Base-by-base conservation (phyloP, 2,329 filamentous ascomycete species). In the Aspergillus thermomutatus region DNA sequence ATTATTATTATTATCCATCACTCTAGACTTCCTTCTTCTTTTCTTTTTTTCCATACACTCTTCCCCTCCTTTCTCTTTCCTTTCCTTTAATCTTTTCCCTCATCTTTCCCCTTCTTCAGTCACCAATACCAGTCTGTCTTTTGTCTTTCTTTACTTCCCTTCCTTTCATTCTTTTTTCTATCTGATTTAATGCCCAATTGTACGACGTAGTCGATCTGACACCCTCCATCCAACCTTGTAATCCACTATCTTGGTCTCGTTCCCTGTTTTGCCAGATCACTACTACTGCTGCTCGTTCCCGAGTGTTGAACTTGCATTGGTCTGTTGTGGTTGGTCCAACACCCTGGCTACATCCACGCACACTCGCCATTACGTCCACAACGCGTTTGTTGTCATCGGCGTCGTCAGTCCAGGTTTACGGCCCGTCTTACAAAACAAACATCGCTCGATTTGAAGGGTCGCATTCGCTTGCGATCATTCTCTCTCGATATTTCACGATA, bases 341-440 rank as follows among this genome's bases (percentile, higher is more conserved):
- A 64, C 56, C 51, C 52, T 59, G 57, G 58, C 61, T 56, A 52
- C 56, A 60, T 57, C 53, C 56, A 59, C 57, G 58, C 43, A 54
- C 27, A 50, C 21, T 50, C 41, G 46, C 56, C 60, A 45, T 51
- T 57, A 55, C 58, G 54, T 53, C 60, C 55, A 56, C 59, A 55
- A 58, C 60, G 56, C 60, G 60, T 63, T 62, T 57, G 57, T 62
- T 63, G 59, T 63, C 52, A 34, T 52, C 54, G 47, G 48, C 60
- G 52, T 52, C 54, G 56, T 46, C 45, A 40, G 25, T 28, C 31
- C 49, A 49, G 26, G 26, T 48, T 45, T 45, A 23, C 41, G n/a
- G 8, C 41, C 8, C 9, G n/a, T 45, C 23, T 6, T 46, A 6
- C 21, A 26, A 26, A 26, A 46, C 43, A 46, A 46, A 43, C 43